Base-by-base conservation (phyloP, 108 stramenopile genomes). In the Cyclotella baltica region DNA sequence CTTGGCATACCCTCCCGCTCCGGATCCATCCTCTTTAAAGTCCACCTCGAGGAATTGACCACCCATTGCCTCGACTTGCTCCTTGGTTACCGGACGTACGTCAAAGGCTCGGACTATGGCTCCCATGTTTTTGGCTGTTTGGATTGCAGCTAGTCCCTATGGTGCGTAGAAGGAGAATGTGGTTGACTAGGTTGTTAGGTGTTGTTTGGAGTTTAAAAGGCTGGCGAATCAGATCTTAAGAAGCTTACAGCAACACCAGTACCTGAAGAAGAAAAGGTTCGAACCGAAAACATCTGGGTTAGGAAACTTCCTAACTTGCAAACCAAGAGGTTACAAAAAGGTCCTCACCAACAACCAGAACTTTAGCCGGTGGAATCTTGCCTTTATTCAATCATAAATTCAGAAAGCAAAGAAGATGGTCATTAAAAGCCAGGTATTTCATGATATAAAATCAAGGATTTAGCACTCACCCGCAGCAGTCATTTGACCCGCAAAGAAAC, bases 1-100 rank as follows among this genome's bases (percentile, higher is more conserved):
- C 89, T 99, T 99, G 73, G 99, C 99, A 85, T 99, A 99, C 47
- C 99, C 99, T 35, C 99, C 99, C 34, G 96, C 92, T n/a, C 97
- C 99, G 67, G 88, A 87, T 11, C 98, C 98, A 70, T 99, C 98
- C 85, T 99, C 99, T 72, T 94, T 48, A 77, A 75, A 87, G 55
- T 97, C 95, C 40, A 99, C 98, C 70, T 97, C 90, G 35, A 99
- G 89, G 80, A 99, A 99, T 38, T 97, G 92, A 22, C 94, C 99
- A 18, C 98, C 99, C 91, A 99, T 97, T 36, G 97, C 96, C 78
- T 99, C 98, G 27, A 99, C 98, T 90, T 99, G 99, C 83, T 99
- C 99, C 78, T 97, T 96, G 68, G 98, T 99, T 10, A 96, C 98
- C 18, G 98, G 94, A 31, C 99, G 89, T 4, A 99, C 98, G 83